These are phyloP conservation scores for Leptomonas pyrrhocoris DNA, from an alignment of 208 protist genomes.

Conservation along the genomic window DNA sequence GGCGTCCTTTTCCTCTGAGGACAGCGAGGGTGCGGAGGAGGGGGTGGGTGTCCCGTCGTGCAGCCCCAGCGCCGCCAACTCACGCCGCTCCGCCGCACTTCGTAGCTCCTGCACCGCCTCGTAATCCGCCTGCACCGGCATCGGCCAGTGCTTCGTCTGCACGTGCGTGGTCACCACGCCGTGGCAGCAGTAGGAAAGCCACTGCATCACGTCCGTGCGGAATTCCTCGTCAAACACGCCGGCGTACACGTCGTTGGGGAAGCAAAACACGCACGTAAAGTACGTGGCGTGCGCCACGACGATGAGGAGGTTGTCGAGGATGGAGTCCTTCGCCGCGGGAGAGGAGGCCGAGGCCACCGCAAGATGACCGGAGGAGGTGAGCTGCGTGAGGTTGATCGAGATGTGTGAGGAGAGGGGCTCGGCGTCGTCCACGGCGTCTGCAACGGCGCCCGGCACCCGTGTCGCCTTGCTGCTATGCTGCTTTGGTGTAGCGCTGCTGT, in stretches of 20 bases:
- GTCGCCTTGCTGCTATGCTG: not conserved
- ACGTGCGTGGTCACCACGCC: constrained; percentile 73
- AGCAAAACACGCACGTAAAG: constrained; percentile 69
- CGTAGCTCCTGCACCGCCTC: constrained; percentile 9
- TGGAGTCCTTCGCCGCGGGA: constrained; percentile 61
- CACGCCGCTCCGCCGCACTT: not conserved
- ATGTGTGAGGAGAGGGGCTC: not conserved
- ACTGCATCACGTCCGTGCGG: constrained; percentile 67
- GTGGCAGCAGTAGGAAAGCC: constrained; percentile 81
- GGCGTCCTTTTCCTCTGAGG: no score
- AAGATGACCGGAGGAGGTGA: constrained; percentile 46
- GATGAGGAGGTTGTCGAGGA: constrained; percentile 55
- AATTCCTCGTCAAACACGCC: constrained; percentile 70
- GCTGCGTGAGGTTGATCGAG: constrained; percentile 33
- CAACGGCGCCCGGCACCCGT: not conserved
- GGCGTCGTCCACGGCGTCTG: not conserved
- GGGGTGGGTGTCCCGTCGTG: not conserved
- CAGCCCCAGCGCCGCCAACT: constrained; percentile 13
- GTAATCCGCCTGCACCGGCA: constrained; percentile 42
- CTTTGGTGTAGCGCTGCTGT: not conserved
- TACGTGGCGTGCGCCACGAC: constrained; percentile 62
- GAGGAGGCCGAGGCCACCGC: constrained; percentile 36
- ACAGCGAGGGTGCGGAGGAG: not conserved
- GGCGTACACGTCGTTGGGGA: constrained; percentile 83
- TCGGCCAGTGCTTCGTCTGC: constrained; percentile 60